Percentiles rank a stretch among this genome's conserved stretches.
phyloP scores from a whole-genome alignment of 768 basidiomycete genomes.

The Collybia mongolica region DNA sequence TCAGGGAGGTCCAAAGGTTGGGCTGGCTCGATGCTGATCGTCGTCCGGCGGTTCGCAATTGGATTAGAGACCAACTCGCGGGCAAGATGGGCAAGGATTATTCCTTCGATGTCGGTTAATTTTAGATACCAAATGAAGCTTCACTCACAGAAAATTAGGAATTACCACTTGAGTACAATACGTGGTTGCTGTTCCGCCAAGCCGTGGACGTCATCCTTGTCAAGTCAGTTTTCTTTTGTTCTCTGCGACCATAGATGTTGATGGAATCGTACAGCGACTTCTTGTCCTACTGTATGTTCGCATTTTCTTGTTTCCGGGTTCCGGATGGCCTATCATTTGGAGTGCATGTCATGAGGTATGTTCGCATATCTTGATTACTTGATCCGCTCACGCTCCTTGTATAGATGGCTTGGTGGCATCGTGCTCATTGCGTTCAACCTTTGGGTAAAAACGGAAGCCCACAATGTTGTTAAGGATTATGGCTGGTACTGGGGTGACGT shows the following conservation, averaged over 20 bases:
- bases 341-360: constrained; percentile 77
- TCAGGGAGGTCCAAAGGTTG: constrained; percentile 67
- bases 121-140: not conserved
- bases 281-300: constrained; percentile 91
- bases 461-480: constrained; percentile 96
- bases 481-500: constrained; percentile 98
- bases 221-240: constrained; percentile 58
- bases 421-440: constrained; percentile 91
- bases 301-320: constrained; percentile 88
- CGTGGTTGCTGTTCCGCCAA: constrained; percentile 95
- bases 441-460: constrained; percentile 98
- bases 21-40: constrained; percentile 88
- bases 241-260: not conserved
- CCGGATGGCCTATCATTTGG: constrained; percentile 71
- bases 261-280: constrained; percentile 67
- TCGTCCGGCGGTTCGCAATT: constrained; percentile 61
- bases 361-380: constrained; percentile 1
- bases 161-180: constrained; percentile 90
- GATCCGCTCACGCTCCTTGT: constrained; percentile 8
- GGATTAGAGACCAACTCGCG: constrained; percentile 84
- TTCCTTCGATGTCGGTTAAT: constrained; percentile 66
- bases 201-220: constrained; percentile 94
- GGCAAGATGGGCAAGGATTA: constrained; percentile 97
- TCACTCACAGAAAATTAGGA: constrained; percentile 42
- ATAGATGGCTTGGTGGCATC: constrained; percentile 85